These are phyloP conservation scores for Plasmodium sp. DNA, from an alignment of 169 alveolate genomes.

Conservation along the genomic window DNA sequence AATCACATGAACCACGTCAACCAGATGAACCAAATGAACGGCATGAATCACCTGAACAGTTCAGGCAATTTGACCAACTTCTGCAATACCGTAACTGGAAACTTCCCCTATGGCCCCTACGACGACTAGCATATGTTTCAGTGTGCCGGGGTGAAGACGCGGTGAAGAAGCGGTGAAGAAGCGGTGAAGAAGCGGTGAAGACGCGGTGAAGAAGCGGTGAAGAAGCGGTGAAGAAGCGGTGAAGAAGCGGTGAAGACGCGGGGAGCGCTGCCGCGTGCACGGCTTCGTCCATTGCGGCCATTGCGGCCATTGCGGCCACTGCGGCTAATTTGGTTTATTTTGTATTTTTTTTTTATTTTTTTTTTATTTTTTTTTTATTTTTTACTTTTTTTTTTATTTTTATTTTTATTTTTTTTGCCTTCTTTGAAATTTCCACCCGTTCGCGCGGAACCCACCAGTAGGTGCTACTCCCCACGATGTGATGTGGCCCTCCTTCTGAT, in stretches of 20 bases:
- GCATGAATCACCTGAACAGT: conserved; percentile 7
- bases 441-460: not conserved
- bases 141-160: not conserved
- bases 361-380: no score
- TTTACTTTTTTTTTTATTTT: conserved; percentile 3
- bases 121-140: not conserved
- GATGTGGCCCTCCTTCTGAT: no score
- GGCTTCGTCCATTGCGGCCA: not conserved
- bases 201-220: not conserved
- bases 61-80: conserved; percentile 11
- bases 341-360: no score
- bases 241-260: no score
- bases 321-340: not conserved
- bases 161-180: no score
- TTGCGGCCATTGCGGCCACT: not conserved
- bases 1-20: not conserved
- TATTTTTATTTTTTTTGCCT: not conserved
- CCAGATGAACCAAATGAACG: not conserved
- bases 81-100: not conserved
- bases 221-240: not conserved
- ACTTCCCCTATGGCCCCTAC: not conserved
- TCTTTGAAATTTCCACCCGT: not conserved
- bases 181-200: no score
- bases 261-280: not conserved
- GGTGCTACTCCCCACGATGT: not conserved